Conservation (phyloP, 768 basidiomycete genomes). For the Porphyrellus cyaneotinctus region DNA sequence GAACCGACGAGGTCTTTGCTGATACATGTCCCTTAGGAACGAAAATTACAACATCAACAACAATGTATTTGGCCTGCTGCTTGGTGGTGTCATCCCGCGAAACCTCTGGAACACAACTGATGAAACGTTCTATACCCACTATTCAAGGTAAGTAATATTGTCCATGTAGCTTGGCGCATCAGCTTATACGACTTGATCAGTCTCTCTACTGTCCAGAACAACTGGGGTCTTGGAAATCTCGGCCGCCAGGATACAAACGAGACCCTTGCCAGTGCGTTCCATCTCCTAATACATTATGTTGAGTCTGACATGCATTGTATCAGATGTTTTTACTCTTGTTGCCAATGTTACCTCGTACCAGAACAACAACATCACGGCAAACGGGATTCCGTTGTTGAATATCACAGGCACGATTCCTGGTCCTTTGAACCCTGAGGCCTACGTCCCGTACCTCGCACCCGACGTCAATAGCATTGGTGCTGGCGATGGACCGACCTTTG, state of each 20-base stretch:
- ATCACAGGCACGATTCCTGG: constrained; percentile 40
- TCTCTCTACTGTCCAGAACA: constrained; percentile 52
- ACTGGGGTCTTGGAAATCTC: constrained; percentile 59
- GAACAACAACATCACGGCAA: constrained; percentile 32
- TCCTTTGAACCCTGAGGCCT: constrained; percentile 38
- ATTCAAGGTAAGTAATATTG: constrained; percentile 36
- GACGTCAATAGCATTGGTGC: constrained; percentile 33
- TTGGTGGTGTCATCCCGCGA: constrained; percentile 45
- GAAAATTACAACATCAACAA: constrained; percentile 42
- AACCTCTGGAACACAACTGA: constrained; percentile 43
- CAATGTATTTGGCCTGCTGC: constrained; percentile 40
- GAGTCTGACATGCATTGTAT: background rate
- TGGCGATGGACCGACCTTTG: constrained; percentile 41
- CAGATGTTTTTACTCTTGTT: constrained; percentile 53
- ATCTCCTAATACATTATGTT: background rate
- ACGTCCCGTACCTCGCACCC: constrained; percentile 45
- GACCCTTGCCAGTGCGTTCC: constrained; percentile 24
- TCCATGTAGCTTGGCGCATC: background rate
- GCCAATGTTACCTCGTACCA: constrained; percentile 43
- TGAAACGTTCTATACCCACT: constrained; percentile 56
- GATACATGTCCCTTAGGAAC: constrained; percentile 10
- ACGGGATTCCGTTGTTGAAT: constrained; percentile 36
- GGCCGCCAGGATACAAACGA: constrained; percentile 55
- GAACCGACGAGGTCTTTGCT: background rate
- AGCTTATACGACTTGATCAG: constrained; percentile 11